Base-by-base conservation (phyloP, 495 filamentous ascomycete genomes). In the Neurospora discreta region DNA sequence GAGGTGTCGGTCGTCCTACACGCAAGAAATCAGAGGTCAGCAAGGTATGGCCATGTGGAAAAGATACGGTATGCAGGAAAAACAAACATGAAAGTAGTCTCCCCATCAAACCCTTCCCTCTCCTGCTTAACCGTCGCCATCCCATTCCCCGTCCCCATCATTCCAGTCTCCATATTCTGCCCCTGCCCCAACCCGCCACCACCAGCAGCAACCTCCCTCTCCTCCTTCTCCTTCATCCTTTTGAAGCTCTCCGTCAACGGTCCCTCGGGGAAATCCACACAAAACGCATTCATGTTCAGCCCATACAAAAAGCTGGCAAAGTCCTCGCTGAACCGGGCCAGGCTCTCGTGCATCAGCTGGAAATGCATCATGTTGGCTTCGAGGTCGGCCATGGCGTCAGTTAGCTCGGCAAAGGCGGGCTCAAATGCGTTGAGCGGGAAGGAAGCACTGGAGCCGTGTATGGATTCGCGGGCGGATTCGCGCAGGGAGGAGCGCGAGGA, bases 251-350 rank as follows among this genome's bases (percentile, higher is more conserved):
- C 86, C n/a, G 83, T 38, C 69, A 87, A 76, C 10, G 86, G 85
- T 2, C 81, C 83, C 88, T 99, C 96, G 0, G 93, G 92, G 79
- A 98, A 98, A 82, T 98, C 95, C 43, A 98, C 94, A 80, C 95
- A 99, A 78, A 98, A 99, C 5, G 96, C 95, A 81, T 98, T 98
- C 93, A 99, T 96, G 75, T 98, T 98, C 80, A 99, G 78, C 4
- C 95, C 95, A 73, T 98, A 98, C 70, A 99, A 78, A 75, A 99
- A 98, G 77, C 89, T 92, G 0, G 94, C 95, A 79, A 99, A 99
- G 80, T 90, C 95, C 86, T 99, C 95, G 79, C 91, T 95, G 80
- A 99, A 99, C 10, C 95, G 88, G 46, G 93, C 90, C 80, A 99
- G 77, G 75, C 93, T 97, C 83, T 99, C 95, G 79, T 99, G 94